phyloP scores from a whole-genome alignment of 129 eudicot genomes.

The Lactuca saligna region DNA sequence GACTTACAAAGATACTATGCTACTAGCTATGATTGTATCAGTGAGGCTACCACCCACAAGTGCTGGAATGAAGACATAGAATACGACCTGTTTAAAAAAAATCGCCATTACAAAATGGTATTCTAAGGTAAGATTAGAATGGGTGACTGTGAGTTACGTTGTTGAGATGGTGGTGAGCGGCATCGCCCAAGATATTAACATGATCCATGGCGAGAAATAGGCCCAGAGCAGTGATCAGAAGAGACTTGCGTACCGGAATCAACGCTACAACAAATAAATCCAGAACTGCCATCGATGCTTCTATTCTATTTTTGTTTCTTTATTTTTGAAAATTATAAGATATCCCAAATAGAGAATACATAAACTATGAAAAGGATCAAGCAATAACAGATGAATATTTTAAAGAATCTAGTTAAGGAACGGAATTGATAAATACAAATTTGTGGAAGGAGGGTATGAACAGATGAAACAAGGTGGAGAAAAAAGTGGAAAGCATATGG shows the following conservation, averaged over 20 bases:
- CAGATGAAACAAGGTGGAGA: too few species aligned
- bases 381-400: too few species aligned
- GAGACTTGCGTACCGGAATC: conserved; percentile 56
- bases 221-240: conserved; percentile 49
- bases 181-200: conserved; percentile 43
- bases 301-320: background rate
- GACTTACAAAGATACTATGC: conserved; percentile 41
- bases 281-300: conserved; percentile 35
- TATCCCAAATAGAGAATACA: too few species aligned
- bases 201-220: conserved; percentile 51
- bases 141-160: conserved; percentile 31
- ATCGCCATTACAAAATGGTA: background rate
- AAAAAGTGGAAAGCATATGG: too few species aligned
- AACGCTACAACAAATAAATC: conserved; percentile 59
- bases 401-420: too few species aligned
- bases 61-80: conserved; percentile 51
- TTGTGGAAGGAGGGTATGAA: too few species aligned
- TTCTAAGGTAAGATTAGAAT: background rate
- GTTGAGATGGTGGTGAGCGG: conserved; percentile 57
- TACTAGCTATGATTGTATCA: conserved; percentile 43
- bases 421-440: too few species aligned
- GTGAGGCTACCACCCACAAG: conserved; percentile 49
- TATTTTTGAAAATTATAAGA: too few species aligned
- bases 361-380: too few species aligned
- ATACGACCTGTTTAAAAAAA: conserved; percentile 45